Evolutionary conservation across 495 filamentous ascomycete genomes (phyloP), one percentile per base, ranked within the genome.

Genomic region (Zalerion maritima): DNA sequence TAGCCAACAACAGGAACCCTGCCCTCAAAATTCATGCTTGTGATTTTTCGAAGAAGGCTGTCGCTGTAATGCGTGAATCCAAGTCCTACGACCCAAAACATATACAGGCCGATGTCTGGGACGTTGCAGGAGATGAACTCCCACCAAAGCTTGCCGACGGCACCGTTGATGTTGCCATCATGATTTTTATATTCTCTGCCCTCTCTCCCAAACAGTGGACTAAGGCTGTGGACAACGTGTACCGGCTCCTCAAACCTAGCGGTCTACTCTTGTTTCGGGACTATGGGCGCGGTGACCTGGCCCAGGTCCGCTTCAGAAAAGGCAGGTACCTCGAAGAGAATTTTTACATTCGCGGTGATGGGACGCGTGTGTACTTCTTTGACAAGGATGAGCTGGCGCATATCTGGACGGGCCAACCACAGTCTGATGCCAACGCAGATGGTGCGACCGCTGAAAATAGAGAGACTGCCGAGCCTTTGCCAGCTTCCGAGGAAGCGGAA

Each of bases 151-250:
- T 96, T n/a, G 57, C 57, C 15, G 71, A 77, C 36, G 77, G 63
- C 6, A 77, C 71, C 14, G 82, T 93, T 20, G 89, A 97, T 49
- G 69, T 94, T 10, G 82, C 92, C 18, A 52, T 97, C 13, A 75
- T 97, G 60, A 79, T 97, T 29, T 97, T 97, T 58, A 83, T 94
- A 37, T 94, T 96, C 62, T 94, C 86, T 14, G 89, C 89, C 1
- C 57, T 97, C 15, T 71, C 75, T 6, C 89, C 89, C 1, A 46
- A 50, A 26, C 84, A 97, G 54, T 97, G 89, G 89, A 50, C 65
- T 27, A 63, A 67, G 34, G 86, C 89, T 9, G 64, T 97, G 6
- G 57, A 66, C 35, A 97, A 96, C 47, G 71, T 94, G 15, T 68
- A 73, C 46, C 67, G 67, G 18, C 64, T 87, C 19, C 57, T 97